Evolutionary conservation across 2,329 filamentous ascomycete species (phyloP).

Genomic region (Diatrype stigma): DNA sequence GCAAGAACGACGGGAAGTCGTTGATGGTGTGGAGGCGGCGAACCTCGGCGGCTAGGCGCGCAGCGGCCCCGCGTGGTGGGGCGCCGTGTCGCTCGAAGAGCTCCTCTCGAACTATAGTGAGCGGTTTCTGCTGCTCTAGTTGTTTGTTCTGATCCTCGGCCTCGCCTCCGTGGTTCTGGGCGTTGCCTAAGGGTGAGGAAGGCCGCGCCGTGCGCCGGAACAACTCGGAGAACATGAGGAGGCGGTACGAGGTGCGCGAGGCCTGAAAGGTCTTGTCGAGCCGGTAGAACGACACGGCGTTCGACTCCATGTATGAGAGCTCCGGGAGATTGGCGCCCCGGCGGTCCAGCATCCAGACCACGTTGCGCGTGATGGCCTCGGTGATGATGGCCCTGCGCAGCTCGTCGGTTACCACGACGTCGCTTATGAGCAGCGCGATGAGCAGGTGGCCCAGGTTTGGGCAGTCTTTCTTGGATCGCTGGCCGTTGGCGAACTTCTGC

Average conservation of each 20-base stretch:
- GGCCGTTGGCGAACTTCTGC: conserved; percentile 32
- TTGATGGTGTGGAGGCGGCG: conserved; percentile 38
- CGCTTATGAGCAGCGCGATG: conserved; percentile 42
- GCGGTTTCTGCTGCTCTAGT: conserved; percentile 17
- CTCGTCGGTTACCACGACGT: conserved; percentile 33
- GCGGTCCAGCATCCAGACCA: conserved; percentile 45
- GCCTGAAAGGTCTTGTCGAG: conserved; percentile 43
- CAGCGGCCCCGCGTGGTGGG: conserved; percentile 37
- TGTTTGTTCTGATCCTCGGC: too few relatives aligned
- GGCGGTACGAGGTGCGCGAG: conserved; percentile 42
- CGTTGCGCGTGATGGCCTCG: conserved; percentile 46
- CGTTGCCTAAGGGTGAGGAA: not conserved
- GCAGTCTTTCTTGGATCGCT: conserved; percentile 35
- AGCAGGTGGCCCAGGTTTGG: conserved; percentile 47
- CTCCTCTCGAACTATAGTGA: conserved; percentile 37
- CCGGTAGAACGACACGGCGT: conserved; percentile 39
- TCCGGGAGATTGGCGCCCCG: conserved; percentile 35
- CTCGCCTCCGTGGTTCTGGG: conserved; percentile 5
- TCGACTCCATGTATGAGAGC: conserved; percentile 41
- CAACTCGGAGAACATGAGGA: conserved; percentile 50
- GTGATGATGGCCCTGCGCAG: conserved; percentile 40
- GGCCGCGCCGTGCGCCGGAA: conserved; percentile 41
- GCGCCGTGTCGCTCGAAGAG: conserved; percentile 44
- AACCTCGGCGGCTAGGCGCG: conserved; percentile 36
- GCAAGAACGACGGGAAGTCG: conserved; percentile 38